These are phyloP conservation scores for Hondaea fermentalgiana DNA, from an alignment of 108 stramenopile genomes.

Conservation along the genomic window DNA sequence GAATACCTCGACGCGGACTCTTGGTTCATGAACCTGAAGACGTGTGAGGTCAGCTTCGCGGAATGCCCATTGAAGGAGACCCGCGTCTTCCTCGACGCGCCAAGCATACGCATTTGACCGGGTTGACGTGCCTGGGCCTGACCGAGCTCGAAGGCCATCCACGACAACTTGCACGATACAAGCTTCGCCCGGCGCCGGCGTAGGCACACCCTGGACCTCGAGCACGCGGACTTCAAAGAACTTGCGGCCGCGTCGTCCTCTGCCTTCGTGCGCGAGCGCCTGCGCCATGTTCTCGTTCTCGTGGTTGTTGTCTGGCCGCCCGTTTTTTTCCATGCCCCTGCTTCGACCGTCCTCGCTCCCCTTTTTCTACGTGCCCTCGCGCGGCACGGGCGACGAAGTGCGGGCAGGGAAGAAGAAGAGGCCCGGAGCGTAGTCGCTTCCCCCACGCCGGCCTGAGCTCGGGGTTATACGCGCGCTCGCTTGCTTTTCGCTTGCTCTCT, in stretches of 20 bases:
- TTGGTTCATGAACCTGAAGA: not conserved
- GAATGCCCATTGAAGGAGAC: not conserved
- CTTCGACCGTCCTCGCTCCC: too few relatives aligned
- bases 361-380: too few relatives aligned
- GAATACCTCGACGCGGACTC: not conserved
- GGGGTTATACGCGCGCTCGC: too few relatives aligned
- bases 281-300: too few relatives aligned
- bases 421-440: too few relatives aligned
- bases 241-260: not conserved
- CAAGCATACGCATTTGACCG: not conserved
- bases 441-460: too few relatives aligned
- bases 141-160: not conserved
- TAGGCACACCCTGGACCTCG: not conserved
- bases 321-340: too few relatives aligned
- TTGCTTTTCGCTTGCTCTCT: too few relatives aligned
- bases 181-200: not conserved
- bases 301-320: too few relatives aligned
- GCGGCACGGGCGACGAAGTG: too few relatives aligned
- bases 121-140: not conserved
- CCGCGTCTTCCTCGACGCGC: not conserved
- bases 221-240: not conserved
- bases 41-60: not conserved
- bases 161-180: not conserved
- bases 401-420: too few relatives aligned
- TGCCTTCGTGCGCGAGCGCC: too few relatives aligned